These are phyloP conservation scores for Lolium multiflorum DNA, from an alignment of 176 grass and related monocot genomes.

Conservation along the genomic window DNA sequence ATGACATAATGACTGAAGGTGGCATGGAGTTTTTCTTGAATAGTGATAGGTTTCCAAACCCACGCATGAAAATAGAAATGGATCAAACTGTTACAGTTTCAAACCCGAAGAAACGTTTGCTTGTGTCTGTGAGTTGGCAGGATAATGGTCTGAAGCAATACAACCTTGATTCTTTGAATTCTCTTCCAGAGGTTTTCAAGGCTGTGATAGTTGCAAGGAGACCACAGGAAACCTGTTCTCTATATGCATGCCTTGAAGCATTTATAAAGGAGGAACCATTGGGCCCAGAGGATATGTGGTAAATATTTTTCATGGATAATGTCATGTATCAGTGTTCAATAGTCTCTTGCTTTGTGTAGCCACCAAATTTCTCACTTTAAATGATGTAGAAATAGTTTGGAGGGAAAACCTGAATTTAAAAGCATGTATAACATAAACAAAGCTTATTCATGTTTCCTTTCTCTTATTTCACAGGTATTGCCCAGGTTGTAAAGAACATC, in stretches of 20 bases:
- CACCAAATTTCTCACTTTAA: too few relatives aligned
- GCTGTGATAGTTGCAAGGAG: constrained; percentile 59
- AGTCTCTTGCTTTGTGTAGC: not conserved
- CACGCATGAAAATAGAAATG: constrained; percentile 69
- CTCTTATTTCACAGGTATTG: constrained; percentile 69
- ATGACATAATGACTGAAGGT: constrained; percentile 39
- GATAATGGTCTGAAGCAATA: constrained; percentile 64
- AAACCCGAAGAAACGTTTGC: constrained; percentile 53
- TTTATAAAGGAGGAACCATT: constrained; percentile 94
- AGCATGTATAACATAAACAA: not conserved
- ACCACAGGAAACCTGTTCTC: constrained; percentile 74
- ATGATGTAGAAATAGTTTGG: not conserved
- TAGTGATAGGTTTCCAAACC: constrained; percentile 54
- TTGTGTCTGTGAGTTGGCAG: constrained; percentile 77
- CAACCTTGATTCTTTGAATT: constrained; percentile 56
- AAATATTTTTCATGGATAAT: constrained; percentile 30
- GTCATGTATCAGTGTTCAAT: constrained; percentile 12
- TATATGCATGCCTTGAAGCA: constrained; percentile 93
- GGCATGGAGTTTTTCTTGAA: constrained; percentile 69
- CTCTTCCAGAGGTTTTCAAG: constrained; percentile 84
- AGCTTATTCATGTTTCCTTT: constrained; percentile 4
- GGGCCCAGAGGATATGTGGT: constrained; percentile 96
- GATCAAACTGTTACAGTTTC: constrained; percentile 57
- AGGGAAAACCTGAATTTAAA: not conserved
- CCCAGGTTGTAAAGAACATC: constrained; percentile 82